Percentiles rank a stretch among this genome's conserved stretches.
Evolutionary conservation across 2,329 filamentous ascomycete species (phyloP).

Genomic region (Xylariaceae sp.): DNA sequence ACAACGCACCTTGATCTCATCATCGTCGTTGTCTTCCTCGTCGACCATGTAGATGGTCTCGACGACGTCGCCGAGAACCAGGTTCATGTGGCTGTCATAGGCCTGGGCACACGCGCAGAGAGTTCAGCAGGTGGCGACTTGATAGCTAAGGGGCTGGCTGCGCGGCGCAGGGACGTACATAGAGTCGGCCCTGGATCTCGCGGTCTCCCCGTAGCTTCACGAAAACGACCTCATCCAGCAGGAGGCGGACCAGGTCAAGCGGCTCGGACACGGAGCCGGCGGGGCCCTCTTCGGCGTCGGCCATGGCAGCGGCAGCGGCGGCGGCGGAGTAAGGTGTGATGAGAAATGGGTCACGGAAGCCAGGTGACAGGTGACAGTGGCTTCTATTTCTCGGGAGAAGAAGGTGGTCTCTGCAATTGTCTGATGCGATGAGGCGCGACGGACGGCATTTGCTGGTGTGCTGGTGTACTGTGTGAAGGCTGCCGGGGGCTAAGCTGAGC

Average conservation of each 20-base stretch:
- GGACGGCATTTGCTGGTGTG: no score
- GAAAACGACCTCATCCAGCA: constrained; percentile 92
- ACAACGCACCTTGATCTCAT: constrained; percentile 60
- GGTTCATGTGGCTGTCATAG: constrained; percentile 97
- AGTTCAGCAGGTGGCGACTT: no score
- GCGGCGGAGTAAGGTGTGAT: no score
- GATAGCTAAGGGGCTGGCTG: no score
- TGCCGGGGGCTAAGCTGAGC: no score
- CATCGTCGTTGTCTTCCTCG: constrained; percentile 76
- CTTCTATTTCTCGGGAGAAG: no score
- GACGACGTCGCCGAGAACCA: constrained; percentile 92
- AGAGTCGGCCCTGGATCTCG: constrained; percentile 88
- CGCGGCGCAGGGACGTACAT: constrained; percentile 65
- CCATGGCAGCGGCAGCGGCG: constrained; percentile 50
- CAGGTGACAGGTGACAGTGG: no score
- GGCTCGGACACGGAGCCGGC: constrained; percentile 81
- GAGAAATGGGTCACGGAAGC: no score
- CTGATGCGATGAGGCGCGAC: no score
- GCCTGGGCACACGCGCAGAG: constrained; percentile 51
- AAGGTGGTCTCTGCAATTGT: no score
- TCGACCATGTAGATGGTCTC: constrained; percentile 94
- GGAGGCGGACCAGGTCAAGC: constrained; percentile 88
- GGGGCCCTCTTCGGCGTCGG: constrained; percentile 69
- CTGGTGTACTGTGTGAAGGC: no score
- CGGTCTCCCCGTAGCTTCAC: constrained; percentile 94